Conservation (phyloP, 768 basidiomycete species). For the Calocybe cyanea region DNA sequence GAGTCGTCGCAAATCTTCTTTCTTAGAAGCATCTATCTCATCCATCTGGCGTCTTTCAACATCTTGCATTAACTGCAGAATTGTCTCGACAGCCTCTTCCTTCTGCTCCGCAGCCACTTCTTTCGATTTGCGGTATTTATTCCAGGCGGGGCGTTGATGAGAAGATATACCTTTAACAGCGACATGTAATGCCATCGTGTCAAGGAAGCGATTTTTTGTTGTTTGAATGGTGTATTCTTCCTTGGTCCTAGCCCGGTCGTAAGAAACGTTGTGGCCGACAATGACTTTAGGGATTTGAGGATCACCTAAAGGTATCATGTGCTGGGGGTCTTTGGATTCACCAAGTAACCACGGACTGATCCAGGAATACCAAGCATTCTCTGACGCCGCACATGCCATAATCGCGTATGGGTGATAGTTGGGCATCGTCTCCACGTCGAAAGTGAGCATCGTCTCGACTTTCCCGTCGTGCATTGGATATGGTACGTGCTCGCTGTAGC, state of each 20-base stretch:
- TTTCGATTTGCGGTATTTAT: conserved; percentile 75
- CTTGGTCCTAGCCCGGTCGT: conserved; percentile 77
- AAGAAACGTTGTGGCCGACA: conserved; percentile 94
- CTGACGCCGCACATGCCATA: conserved; percentile 84
- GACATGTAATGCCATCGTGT: conserved; percentile 94
- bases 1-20: conserved; percentile 35
- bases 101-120: conserved; percentile 48
- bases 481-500: conserved; percentile 69
- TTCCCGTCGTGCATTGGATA: conserved; percentile 61
- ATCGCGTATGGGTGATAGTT: conserved; percentile 76
- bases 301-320: conserved; percentile 74
- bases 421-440: conserved; percentile 94
- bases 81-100: conserved; percentile 60
- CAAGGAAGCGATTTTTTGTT: conserved; percentile 77
- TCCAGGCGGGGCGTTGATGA: conserved; percentile 92
- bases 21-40: conserved; percentile 44
- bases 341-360: conserved; percentile 89
- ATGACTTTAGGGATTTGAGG: conserved; percentile 54
- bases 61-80: conserved; percentile 35
- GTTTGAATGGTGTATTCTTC: conserved; percentile 78
- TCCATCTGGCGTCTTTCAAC: conserved; percentile 46
- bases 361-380: conserved; percentile 92
- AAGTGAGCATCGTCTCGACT: conserved; percentile 72
- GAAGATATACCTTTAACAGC: conserved; percentile 93
- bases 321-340: conserved; percentile 48